Conservation (phyloP, 371 early-diverging fungal genomes). For the Zopfochytrium polystomum region DNA sequence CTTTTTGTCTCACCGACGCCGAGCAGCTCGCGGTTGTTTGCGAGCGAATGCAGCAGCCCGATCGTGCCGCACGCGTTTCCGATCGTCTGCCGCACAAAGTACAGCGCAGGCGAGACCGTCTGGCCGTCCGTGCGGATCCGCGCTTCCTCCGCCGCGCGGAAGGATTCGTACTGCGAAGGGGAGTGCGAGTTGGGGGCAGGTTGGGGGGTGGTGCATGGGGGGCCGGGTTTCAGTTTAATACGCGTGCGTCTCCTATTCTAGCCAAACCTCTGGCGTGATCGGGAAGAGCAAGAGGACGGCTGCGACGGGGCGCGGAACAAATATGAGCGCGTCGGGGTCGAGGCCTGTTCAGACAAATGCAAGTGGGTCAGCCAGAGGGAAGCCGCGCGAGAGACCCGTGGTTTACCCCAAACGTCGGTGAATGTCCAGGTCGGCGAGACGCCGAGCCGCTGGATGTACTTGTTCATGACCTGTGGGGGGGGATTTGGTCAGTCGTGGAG, state of each 20-base stretch:
- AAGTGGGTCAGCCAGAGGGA: no score
- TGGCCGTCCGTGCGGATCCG: no score
- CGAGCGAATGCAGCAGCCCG: conserved; percentile 49
- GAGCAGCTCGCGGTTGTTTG: conserved; percentile 36
- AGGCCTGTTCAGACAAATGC: no score
- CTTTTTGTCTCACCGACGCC: neutral
- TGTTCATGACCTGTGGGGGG: conserved; percentile 59
- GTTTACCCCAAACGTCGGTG: conserved; percentile 35
- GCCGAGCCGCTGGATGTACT: conserved; percentile 37
- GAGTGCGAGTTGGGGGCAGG: no score
- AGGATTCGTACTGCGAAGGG: no score
- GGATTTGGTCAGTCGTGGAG: neutral
- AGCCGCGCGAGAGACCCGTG: no score
- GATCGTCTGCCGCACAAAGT: conserved; percentile 85
- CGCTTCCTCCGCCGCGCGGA: no score
- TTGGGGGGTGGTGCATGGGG: conserved; percentile 37
- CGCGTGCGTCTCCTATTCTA: conserved; percentile 50
- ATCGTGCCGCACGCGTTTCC: conserved; percentile 79
- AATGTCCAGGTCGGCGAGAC: conserved; percentile 17
- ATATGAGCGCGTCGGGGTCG: conserved; percentile 75
- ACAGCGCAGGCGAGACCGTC: no score
- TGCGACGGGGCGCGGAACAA: conserved; percentile 74
- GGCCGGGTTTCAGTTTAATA: conserved; percentile 12
- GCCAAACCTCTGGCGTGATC: conserved; percentile 45
- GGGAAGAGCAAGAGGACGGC: conserved; percentile 78